A percentile compares a stretch with the other conserved stretches of the same genome.
Conservation (phyloP, 495 filamentous ascomycete species). For the Gamarada debralockiae region DNA sequence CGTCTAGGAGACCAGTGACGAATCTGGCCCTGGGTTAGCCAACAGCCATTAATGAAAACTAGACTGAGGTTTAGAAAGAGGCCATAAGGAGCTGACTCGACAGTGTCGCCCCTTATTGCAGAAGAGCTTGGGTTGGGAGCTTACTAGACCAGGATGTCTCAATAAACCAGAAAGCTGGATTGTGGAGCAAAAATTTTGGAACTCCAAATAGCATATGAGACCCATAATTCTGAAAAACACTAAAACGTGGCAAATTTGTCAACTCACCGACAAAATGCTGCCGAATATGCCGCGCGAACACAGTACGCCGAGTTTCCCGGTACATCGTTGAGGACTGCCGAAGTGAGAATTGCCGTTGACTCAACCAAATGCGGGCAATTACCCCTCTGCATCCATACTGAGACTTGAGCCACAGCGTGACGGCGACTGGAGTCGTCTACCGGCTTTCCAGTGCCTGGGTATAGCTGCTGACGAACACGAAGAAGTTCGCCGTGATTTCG, state of each 20-base stretch:
- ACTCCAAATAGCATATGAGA: too few species aligned
- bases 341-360: slow-evolving; percentile 71
- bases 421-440: slow-evolving; percentile 9
- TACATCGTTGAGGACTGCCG: slow-evolving; percentile 59
- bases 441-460: slow-evolving; percentile 33
- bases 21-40: slow-evolving; percentile 53
- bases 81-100: not conserved
- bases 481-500: slow-evolving; percentile 62
- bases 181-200: too few species aligned
- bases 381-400: slow-evolving; percentile 61
- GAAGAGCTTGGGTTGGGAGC: too few species aligned
- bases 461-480: slow-evolving; percentile 63
- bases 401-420: slow-evolving; percentile 42
- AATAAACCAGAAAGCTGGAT: too few species aligned
- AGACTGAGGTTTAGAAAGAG: not conserved
- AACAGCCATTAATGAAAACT: too few species aligned
- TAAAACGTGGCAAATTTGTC: not conserved
- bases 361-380: slow-evolving; percentile 79
- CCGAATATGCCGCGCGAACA: slow-evolving; percentile 52
- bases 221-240: too few species aligned
- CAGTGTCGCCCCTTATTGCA: too few species aligned
- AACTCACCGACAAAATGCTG: slow-evolving; percentile 57
- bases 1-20: slow-evolving; percentile 83
- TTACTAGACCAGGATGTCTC: too few species aligned
- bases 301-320: slow-evolving; percentile 47